Evolutionary conservation across 2,329 filamentous ascomycete genomes (phyloP).

Genomic region (Elsinoe fawcettii): DNA sequence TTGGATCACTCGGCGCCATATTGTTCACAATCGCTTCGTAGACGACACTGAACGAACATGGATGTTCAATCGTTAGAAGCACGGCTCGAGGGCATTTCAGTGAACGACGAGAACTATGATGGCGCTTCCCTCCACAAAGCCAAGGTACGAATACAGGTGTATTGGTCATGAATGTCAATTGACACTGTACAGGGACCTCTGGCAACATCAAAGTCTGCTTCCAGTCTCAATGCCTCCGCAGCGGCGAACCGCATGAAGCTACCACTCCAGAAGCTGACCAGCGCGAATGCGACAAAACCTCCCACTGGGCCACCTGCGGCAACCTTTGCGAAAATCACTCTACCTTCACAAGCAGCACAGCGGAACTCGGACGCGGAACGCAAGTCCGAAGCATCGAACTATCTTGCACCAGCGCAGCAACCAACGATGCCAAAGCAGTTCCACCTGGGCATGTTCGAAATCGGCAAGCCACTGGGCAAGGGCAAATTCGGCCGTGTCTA

Average conservation of each 20-base stretch:
- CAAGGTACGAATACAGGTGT: slow-evolving; percentile 53
- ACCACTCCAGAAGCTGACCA: slow-evolving; percentile 74
- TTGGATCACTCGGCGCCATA: neutral
- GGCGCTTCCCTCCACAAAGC: slow-evolving; percentile 57
- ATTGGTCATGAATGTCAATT: slow-evolving; percentile 1
- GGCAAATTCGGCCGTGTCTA: slow-evolving; percentile 81
- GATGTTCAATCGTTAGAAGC: slow-evolving; percentile 72
- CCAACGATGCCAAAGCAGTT: slow-evolving; percentile 46
- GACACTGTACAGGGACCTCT: slow-evolving; percentile 36
- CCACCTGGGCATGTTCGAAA: slow-evolving; percentile 88
- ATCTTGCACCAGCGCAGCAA: slow-evolving; percentile 20
- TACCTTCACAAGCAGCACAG: slow-evolving; percentile 60
- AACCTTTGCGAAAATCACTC: slow-evolving; percentile 56
- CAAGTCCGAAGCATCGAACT: slow-evolving; percentile 19
- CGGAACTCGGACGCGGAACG: slow-evolving; percentile 30
- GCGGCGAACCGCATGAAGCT: slow-evolving; percentile 59
- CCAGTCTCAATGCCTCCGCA: slow-evolving; percentile 37
- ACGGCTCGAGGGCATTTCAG: slow-evolving; percentile 81
- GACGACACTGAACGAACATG: slow-evolving; percentile 38
- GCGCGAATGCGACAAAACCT: slow-evolving; percentile 53
- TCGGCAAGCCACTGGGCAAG: slow-evolving; percentile 73
- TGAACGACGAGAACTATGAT: slow-evolving; percentile 75
- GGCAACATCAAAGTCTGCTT: slow-evolving; percentile 40
- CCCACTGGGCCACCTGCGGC: slow-evolving; percentile 37
- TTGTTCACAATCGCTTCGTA: neutral